Percentiles rank a stretch among this genome's conserved stretches.
Evolutionary conservation across 2,329 filamentous ascomycete species (phyloP).

Genomic region (Hymenoscyphus scutula): DNA sequence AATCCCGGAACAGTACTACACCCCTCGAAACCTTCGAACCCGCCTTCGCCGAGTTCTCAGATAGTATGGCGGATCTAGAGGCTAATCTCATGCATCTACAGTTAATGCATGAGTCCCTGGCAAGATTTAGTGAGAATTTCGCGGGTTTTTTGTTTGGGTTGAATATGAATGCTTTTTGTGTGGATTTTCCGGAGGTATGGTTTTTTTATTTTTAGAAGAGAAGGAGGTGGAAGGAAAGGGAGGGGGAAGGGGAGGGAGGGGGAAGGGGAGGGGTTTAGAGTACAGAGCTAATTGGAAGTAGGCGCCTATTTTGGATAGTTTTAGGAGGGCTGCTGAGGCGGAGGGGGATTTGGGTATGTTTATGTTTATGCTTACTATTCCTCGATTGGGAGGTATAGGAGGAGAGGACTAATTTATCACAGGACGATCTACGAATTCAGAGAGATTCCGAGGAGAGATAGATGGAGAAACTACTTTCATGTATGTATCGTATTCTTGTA

Average conservation of each 20-base stretch:
- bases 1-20: constrained; percentile 60
- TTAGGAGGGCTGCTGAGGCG: constrained; percentile 62
- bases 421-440: constrained; percentile 38
- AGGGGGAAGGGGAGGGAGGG: no score
- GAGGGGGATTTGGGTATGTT: constrained; percentile 48
- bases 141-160: constrained; percentile 92
- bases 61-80: constrained; percentile 92
- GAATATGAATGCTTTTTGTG: constrained; percentile 99
- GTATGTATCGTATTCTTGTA: constrained; percentile 44
- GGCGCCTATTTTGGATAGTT: constrained; percentile 83
- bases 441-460: constrained; percentile 39
- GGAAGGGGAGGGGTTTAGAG: not conserved
- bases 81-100: constrained; percentile 98
- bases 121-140: constrained; percentile 93
- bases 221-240: no score
- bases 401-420: constrained; percentile 16
- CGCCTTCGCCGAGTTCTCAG: constrained; percentile 87
- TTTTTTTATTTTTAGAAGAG: no score
- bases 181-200: constrained; percentile 88
- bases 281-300: constrained; percentile 39
- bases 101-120: constrained; percentile 91
- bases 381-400: no score
- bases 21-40: constrained; percentile 84
- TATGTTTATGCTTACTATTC: no score
- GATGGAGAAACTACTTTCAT: constrained; percentile 81